Base-by-base conservation (phyloP, 768 basidiomycete genomes). In the Boletus tomentosulus region DNA sequence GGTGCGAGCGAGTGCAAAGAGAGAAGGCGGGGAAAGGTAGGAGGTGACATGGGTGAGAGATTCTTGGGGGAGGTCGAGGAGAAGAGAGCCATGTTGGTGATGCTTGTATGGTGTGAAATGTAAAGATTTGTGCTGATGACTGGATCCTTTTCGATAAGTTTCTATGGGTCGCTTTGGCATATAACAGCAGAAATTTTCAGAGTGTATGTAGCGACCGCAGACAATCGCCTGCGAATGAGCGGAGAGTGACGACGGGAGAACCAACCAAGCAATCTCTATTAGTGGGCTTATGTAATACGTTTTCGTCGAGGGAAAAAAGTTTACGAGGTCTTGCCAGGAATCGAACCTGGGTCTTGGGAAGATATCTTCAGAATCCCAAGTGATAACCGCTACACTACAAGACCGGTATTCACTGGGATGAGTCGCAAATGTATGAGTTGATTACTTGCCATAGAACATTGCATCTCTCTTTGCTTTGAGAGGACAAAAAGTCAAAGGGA, bases 1-100 rank as follows among this genome's bases (percentile, higher is more conserved):
- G 55, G 84, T 81, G 59, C 70, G 65, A 22, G 77, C 76, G 59
- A 93, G 80, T 2, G 77, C 70, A 42, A 83, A 65, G 33, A 93
- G 79, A 4, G 81, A 76, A 1, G 73, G 76, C 1, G 87, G 88
- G 61, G 82, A 75, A 50, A 92, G 82, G 67, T 83, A 82, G 9
- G 87, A 78, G 10, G 89, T 87, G 71, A 92, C 78, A 52, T 87
- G 85, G 31, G 83, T 82, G 71, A 92, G 86, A 28, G 83, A 85
- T 62, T 92, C 89, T 45, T 74, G 64, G 42, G 89, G 88, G 49
- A 89, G 62, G 59, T 72, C 72, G 64, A 84, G 78, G 52, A 83
- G 67, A 46, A 76, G 67, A 46, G 62, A 74, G 80, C 83, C 85
- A 86, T 77, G 63, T 70, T 83, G 77, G 66, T 38, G 54, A 50